Evolutionary conservation across 2,329 filamentous ascomycete species (phyloP), one percentile per base, ranked within the genome.

Genomic region (Aulographum hederae): DNA sequence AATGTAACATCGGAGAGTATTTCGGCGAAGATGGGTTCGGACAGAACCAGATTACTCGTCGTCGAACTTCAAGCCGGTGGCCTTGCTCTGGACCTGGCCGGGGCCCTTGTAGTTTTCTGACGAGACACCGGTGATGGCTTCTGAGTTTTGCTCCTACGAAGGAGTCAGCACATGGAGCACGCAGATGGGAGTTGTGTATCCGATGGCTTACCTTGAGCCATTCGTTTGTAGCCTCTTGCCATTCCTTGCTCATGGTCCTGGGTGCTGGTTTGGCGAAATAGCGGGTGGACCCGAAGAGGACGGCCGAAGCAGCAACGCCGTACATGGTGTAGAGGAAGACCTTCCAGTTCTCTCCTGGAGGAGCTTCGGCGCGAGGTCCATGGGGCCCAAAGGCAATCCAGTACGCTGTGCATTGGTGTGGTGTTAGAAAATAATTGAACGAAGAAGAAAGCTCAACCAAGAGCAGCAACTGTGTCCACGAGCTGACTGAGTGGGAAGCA

Each of bases 381-480:
- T 98, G 89, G 51, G 85, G 76, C 43, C 89, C 89, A 54, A 98
- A 98, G 43, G 89, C 85, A 52, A 98, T 93, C 77, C 80, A 98
- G 73, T 95, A 98, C 42, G 89, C 89, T 98, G 55, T 57, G 44
- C n/a, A 30, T 23, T 33, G 34, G 10, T 17, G 34, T 13, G 12
- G 12, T 19, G 42, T 51, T 36, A 50, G 49, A 41, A 34, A 26
- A n/a, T n/a, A n/a, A n/a, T n/a, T n/a, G n/a, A 17, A 14, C 31
- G 33, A 34, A 26, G n/a, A n/a, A n/a, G n/a, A n/a, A n/a, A n/a
- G n/a, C n/a, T n/a, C n/a, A n/a, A n/a, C n/a, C n/a, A n/a, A n/a
- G n/a, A n/a, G n/a, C n/a, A n/a, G n/a, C n/a, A n/a, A n/a, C n/a
- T n/a, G n/a, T n/a, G n/a, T n/a, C n/a, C n/a, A n/a, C n/a, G n/a